A percentile compares a stretch with the other conserved stretches of the same genome.
Conservation (phyloP, 148 eudicot species). For the Rhododendron molle region DNA sequence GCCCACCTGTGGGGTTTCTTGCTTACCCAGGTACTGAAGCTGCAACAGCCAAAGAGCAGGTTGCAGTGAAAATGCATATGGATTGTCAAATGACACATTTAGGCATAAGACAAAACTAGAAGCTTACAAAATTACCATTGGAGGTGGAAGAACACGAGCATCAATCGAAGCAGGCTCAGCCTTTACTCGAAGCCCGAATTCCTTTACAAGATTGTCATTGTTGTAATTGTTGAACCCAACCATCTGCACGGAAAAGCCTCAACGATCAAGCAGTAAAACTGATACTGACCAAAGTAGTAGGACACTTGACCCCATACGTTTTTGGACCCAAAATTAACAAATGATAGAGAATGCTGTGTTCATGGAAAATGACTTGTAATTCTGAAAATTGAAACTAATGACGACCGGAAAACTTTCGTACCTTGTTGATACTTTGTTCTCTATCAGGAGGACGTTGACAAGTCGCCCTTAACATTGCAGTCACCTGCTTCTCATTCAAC, state of each 20-base stretch:
- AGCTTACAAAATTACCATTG: conserved; percentile 38
- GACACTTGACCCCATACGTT: neutral
- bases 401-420: conserved; percentile 12
- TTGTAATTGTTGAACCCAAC: conserved; percentile 38
- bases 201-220: conserved; percentile 34
- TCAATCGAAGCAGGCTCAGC: conserved; percentile 38
- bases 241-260: conserved; percentile 38
- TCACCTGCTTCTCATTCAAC: conserved; percentile 68
- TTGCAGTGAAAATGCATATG: neutral
- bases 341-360: neutral
- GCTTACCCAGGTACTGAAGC: conserved; percentile 58
- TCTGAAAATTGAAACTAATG: neutral
- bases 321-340: neutral
- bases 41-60: conserved; percentile 13
- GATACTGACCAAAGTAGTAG: neutral
- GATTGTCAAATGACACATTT: neutral
- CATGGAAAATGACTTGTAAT: neutral
- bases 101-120: neutral
- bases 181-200: conserved; percentile 62
- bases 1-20: conserved; percentile 57
- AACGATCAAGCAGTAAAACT: neutral
- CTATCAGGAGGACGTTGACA: conserved; percentile 71
- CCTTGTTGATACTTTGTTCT: conserved; percentile 44
- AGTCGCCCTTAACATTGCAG: conserved; percentile 57
- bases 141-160: conserved; percentile 79